These are phyloP conservation scores for Sphaerulina musiva DNA, from an alignment of 2,329 filamentous ascomycete genomes.

Conservation along the genomic window DNA sequence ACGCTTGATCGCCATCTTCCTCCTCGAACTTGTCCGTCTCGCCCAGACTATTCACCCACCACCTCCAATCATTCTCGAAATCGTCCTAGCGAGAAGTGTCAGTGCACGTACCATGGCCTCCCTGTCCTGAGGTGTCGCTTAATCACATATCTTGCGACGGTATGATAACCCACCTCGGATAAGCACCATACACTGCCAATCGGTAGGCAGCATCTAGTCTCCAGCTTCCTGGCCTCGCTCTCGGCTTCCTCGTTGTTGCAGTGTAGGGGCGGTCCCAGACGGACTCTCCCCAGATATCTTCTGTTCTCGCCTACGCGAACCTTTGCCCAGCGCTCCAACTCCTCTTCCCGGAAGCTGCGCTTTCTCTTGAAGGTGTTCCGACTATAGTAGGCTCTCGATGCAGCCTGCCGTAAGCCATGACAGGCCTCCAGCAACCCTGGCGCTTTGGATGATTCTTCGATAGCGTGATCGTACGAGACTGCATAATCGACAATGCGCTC, in stretches of 20 bases:
- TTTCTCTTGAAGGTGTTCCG: slow-evolving; percentile 16
- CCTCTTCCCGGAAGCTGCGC: slow-evolving; percentile 7
- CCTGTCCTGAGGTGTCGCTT: no score
- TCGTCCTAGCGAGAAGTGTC: not conserved
- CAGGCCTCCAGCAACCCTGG: slow-evolving; percentile 13
- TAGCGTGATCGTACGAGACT: slow-evolving; percentile 4
- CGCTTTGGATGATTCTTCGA: slow-evolving; percentile 3
- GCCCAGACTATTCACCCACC: slow-evolving; percentile 15
- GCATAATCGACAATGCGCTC: slow-evolving; percentile 10
- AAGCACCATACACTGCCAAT: slow-evolving; percentile 13
- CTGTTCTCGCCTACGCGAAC: slow-evolving; percentile 10
- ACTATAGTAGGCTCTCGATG: slow-evolving; percentile 9
- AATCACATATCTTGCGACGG: no score
- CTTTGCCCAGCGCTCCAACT: slow-evolving; percentile 12
- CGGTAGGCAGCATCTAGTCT: slow-evolving; percentile 6
- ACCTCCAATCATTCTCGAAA: slow-evolving; percentile 12
- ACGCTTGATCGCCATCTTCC: not conserved
- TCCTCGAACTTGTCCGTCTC: slow-evolving; percentile 10
- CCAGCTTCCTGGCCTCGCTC: slow-evolving; percentile 10
- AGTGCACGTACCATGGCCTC: no score
- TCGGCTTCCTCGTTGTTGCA: slow-evolving; percentile 13
- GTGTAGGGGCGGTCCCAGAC: slow-evolving; percentile 9
- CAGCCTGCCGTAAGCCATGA: slow-evolving; percentile 10
- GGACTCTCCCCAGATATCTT: slow-evolving; percentile 7
- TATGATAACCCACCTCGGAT: not conserved